Conservation (phyloP, 805 yeast genomes). For the Metschnikowia continentalis region DNA sequence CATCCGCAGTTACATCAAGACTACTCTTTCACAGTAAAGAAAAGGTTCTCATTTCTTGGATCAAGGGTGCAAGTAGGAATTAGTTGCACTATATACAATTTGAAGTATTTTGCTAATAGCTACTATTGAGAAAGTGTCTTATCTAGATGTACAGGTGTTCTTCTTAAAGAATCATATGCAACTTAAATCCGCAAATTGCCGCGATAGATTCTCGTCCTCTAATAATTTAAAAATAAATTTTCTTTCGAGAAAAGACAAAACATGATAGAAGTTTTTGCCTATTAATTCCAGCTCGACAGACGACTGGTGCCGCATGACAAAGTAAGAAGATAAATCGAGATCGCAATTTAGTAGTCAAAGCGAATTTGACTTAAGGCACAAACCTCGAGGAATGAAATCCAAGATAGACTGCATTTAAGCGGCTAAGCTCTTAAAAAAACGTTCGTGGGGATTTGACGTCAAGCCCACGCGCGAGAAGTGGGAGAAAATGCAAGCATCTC, state of each 20-base stretch:
- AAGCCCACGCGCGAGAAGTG: slow-evolving; percentile 4
- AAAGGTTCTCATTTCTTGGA: neutral
- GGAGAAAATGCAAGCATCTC: neutral
- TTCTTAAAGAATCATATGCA: slow-evolving; percentile 3
- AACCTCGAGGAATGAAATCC: neutral
- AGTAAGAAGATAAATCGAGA: too few relatives aligned
- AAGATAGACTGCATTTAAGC: slow-evolving; percentile 1
- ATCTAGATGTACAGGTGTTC: neutral
- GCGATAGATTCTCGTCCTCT: neutral
- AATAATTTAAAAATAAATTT: neutral
- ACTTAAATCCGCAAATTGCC: neutral
- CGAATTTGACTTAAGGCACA: neutral
- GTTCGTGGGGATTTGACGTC: neutral
- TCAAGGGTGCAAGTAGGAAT: neutral
- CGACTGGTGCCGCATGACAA: too few relatives aligned
- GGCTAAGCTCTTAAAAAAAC: slow-evolving; percentile 1
- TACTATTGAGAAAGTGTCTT: neutral
- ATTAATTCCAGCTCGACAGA: neutral
- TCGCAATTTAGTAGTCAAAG: too few relatives aligned
- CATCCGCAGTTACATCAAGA: neutral
- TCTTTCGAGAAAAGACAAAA: neutral
- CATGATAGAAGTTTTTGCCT: neutral
- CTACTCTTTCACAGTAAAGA: too few relatives aligned
- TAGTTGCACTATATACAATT: neutral
- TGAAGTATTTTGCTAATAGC: neutral